Base-by-base conservation (phyloP, 495 filamentous ascomycete genomes). In the Usnea hakonensis region DNA sequence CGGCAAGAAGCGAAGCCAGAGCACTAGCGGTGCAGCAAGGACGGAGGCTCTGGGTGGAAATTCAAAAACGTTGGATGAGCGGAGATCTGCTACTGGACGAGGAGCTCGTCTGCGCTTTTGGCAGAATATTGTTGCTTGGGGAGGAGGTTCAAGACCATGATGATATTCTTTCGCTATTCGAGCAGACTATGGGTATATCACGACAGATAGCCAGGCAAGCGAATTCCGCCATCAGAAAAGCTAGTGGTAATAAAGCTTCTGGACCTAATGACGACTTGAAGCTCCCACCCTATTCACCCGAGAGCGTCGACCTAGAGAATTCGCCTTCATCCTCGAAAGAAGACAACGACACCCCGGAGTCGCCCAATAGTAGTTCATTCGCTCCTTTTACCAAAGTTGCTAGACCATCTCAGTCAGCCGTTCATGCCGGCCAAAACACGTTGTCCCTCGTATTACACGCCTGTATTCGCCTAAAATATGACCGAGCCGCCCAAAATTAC, bases 101-200 rank as follows among this genome's bases (percentile, higher is more conserved):
- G 65, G 73, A 80, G 44, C 74, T 96, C 3, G 85, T 91, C 11
- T 82, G 79, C 61, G 77, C 89, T 7, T 92, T 97, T 88, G 90
- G 86, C 14, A 76, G 83, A 26, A 62, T 96, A 4, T 77, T 97
- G 9, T 69, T 89, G 23, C 75, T 83, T 30, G 81, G 85, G 11
- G 71, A 73, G 21, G 78, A 79, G 30, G 76, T 81, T 41, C 78
- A 81, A 35, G 84, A 90, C 67, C 81, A 76, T 67, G 82, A 89
- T 62, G 82, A 89, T 67, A 77, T 94, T 5, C 77, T 96, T 26
- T 79, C 80, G 10, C 74, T 98, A 28, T 72, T 91, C 17, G 77
- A 90, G 56, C 88, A 95, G 72, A 89, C 90, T 10, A 90, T 90
- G 81, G 78, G 81, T 35, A 80, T 93, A 62, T 84, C 86, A 37